These are phyloP conservation scores for Beauveria medogensis DNA, from an alignment of 2,329 filamentous ascomycete genomes.

Conservation along the genomic window DNA sequence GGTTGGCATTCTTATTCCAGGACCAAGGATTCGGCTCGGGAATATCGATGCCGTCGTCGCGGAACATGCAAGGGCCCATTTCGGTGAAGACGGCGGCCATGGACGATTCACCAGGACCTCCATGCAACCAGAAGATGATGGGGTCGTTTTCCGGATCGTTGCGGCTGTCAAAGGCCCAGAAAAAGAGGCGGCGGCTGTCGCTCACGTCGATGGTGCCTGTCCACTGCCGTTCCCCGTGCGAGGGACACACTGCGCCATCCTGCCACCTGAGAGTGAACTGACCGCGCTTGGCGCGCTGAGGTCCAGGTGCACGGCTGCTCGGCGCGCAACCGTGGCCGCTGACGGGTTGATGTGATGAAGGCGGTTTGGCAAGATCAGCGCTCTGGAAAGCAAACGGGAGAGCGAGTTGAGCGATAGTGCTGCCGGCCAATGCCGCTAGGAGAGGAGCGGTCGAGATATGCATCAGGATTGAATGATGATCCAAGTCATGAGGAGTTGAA, in stretches of 20 bases:
- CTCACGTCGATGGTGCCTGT: constrained; percentile 17
- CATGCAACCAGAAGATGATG: constrained; percentile 42
- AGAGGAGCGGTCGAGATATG: background rate
- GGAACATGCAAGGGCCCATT: constrained; percentile 15
- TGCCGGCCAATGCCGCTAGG: background rate
- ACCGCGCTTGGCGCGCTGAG: constrained; percentile 11
- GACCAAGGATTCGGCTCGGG: constrained; percentile 13
- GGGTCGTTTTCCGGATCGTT: constrained; percentile 18
- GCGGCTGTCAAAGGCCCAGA: constrained; percentile 21
- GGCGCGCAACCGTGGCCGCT: background rate
- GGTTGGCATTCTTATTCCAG: constrained; percentile 20
- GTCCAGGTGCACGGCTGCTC: background rate
- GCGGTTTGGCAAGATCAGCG: background rate
- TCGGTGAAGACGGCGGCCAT: constrained; percentile 14
- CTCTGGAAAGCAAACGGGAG: background rate
- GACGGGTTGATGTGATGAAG: background rate
- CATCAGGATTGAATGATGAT: background rate
- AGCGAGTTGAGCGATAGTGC: background rate
- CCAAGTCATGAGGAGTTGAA: background rate
- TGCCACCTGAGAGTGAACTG: constrained; percentile 12
- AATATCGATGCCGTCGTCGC: background rate
- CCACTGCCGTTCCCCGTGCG: constrained; percentile 15
- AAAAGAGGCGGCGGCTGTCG: constrained; percentile 16
- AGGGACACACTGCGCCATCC: constrained; percentile 11
- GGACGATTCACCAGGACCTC: constrained; percentile 15